phyloP scores from a whole-genome alignment of 306 rosid genomes.

The Albizia julibrissin region DNA sequence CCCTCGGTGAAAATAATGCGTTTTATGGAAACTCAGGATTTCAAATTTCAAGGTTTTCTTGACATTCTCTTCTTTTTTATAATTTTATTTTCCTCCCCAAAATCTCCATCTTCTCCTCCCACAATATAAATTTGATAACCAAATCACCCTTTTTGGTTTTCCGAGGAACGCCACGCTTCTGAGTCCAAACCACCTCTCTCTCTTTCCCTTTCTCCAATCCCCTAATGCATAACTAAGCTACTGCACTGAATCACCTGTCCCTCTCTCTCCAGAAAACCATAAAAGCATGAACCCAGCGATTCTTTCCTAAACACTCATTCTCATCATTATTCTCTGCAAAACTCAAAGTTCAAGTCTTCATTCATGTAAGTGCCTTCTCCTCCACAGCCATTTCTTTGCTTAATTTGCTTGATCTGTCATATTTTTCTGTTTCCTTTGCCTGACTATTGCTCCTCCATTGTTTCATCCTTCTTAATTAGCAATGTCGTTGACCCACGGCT shows the following conservation, averaged over 20 bases:
- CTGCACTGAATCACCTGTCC: neutral
- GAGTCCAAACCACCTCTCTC: slow-evolving; percentile 1
- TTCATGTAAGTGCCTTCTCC: slow-evolving; percentile 30
- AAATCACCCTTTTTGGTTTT: slow-evolving; percentile 36
- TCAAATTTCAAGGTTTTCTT: neutral
- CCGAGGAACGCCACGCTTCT: slow-evolving; percentile 44
- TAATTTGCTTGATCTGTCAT: neutral
- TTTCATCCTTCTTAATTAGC: slow-evolving; percentile 22
- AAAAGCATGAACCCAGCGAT: slow-evolving; percentile 15
- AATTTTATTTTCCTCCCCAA: neutral
- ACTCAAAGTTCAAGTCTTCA: neutral
- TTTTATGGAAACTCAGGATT: slow-evolving; percentile 15
- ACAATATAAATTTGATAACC: slow-evolving; percentile 42
- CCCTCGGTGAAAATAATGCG: neutral
- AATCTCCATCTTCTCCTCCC: neutral
- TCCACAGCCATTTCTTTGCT: neutral
- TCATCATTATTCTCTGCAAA: slow-evolving; percentile 7
- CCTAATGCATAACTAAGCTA: slow-evolving; percentile 20
- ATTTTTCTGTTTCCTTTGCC: neutral
- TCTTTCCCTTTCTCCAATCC: slow-evolving; percentile 28
- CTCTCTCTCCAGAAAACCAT: neutral
- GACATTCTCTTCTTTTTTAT: neutral
- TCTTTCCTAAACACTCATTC: neutral
- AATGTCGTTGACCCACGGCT: slow-evolving; percentile 47
- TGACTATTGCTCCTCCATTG: neutral